Percentiles rank a stretch among this genome's conserved stretches.
These are phyloP conservation scores for Deuterostichococcus epilithicus DNA, from an alignment of 139 green algal species.

Conservation along the genomic window DNA sequence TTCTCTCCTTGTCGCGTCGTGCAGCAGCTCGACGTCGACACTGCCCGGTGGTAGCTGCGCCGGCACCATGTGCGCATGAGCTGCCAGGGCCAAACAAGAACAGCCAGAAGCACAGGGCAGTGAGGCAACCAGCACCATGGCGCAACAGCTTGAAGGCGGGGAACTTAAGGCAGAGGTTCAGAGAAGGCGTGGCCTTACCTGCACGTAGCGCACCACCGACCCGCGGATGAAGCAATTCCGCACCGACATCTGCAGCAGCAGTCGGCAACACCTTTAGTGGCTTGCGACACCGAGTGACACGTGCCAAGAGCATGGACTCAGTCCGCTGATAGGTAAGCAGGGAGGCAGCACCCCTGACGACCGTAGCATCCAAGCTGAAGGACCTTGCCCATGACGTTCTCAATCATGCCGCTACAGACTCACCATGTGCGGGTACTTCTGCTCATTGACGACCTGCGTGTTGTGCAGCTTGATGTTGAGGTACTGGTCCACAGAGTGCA, in stretches of 20 bases:
- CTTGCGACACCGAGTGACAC: too few species aligned
- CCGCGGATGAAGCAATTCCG: conserved; percentile 97
- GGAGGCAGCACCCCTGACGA: too few species aligned
- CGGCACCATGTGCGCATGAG: too few species aligned
- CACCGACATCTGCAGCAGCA: conserved; percentile 76
- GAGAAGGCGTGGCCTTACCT: conserved; percentile 37
- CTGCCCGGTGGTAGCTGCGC: conserved; percentile 79
- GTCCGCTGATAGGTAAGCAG: too few species aligned
- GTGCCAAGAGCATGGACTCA: too few species aligned
- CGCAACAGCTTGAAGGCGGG: too few species aligned
- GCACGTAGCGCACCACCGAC: conserved; percentile 93
- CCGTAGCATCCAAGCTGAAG: too few species aligned
- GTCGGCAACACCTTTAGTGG: too few species aligned
- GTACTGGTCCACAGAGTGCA: conserved; percentile 99
- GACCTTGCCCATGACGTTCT: too few species aligned
- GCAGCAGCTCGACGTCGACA: conserved; percentile 95
- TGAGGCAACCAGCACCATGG: too few species aligned
- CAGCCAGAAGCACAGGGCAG: not conserved
- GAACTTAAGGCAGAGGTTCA: not conserved
- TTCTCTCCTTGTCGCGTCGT: conserved; percentile 95
- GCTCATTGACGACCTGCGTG: conserved; percentile 78
- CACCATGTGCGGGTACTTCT: conserved; percentile 96
- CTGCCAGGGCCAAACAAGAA: too few species aligned
- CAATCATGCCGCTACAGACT: not conserved
- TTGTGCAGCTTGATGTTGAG: conserved; percentile 98